Base-by-base conservation (phyloP, 2,329 filamentous ascomycete genomes). In the Penicillium sp. region DNA sequence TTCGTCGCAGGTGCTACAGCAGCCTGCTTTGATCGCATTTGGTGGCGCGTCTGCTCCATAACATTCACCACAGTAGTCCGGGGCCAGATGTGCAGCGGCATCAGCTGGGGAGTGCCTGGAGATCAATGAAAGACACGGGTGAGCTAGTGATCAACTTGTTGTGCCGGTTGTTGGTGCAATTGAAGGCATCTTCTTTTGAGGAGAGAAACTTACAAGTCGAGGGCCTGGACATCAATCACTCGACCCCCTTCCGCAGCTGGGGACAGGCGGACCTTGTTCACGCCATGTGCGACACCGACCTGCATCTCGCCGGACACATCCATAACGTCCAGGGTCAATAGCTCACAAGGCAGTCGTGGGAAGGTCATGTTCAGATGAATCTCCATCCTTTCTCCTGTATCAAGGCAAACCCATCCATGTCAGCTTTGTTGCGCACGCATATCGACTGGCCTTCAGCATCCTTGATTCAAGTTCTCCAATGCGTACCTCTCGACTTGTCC, bases 311-410 rank as follows among this genome's bases (percentile, higher is more conserved):
- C 95, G 24, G 93, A 97, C 28, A 98, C 94, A 80, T 99, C 95
- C 95, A 99, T 99, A 60, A 99, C 94, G 77, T 99, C 95, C 71
- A 99, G 89, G 13, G 95, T 97, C 68, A 98, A 84, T 56, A 99
- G 88, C 79, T 98, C 94, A 81, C 95, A 99, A 10, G 95, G 95
- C 69, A 99, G 86, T 65, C 89, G 89, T 10, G 95, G 95, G 77
- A 99, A 99, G 51, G 92, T 95, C 63, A 99, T 89, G 82, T 99
- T 99, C 79, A 99, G 86, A 78, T 97, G 93, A 68, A 99, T 99
- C 78, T 98, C 95, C 94, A 99, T 98, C 79, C 94, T 92, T 84
- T 99, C 93, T 78, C 92, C 91, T 92, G 70, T 75, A 30, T 58
- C 56, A 65, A 26, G 53, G 44, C 35, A 58, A 12, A 12, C 10